Conservation (phyloP, 805 yeast genomes). For the Yamadazyma tumulicola region DNA sequence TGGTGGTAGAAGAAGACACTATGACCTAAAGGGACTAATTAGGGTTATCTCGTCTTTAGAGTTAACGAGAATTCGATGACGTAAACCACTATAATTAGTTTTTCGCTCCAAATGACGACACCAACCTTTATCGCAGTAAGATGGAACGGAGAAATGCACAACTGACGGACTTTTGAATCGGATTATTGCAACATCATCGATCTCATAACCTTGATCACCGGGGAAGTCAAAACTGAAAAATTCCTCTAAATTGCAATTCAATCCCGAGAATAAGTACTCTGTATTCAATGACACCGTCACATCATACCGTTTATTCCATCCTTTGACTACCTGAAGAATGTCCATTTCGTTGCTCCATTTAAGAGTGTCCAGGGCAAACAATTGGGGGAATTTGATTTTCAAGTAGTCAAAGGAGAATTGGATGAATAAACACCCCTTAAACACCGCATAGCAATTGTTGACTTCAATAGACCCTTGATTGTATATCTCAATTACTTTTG, state of each 20-base stretch:
- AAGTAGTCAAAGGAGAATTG: no score
- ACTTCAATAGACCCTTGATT: not conserved
- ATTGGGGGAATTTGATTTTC: not conserved
- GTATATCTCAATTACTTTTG: not conserved
- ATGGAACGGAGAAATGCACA: no score
- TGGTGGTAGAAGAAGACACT: no score
- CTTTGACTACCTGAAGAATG: not conserved
- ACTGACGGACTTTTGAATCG: no score
- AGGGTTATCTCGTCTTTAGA: no score
- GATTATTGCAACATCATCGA: no score
- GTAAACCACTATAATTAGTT: no score
- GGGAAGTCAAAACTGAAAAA: not conserved
- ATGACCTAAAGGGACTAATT: no score
- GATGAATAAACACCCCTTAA: constrained; percentile 3
- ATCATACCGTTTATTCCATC: constrained; percentile 1
- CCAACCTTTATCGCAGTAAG: no score
- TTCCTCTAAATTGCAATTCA: not conserved
- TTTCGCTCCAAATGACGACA: no score
- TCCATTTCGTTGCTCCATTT: not conserved
- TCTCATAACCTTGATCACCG: not conserved
- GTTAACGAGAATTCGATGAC: no score
- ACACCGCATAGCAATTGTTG: not conserved
- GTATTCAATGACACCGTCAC: constrained; percentile 1
- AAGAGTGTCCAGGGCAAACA: not conserved
- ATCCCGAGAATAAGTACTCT: constrained; percentile 2